phyloP scores from a whole-genome alignment of 2,329 filamentous ascomycete genomes.

The Exophiala spinifera region DNA sequence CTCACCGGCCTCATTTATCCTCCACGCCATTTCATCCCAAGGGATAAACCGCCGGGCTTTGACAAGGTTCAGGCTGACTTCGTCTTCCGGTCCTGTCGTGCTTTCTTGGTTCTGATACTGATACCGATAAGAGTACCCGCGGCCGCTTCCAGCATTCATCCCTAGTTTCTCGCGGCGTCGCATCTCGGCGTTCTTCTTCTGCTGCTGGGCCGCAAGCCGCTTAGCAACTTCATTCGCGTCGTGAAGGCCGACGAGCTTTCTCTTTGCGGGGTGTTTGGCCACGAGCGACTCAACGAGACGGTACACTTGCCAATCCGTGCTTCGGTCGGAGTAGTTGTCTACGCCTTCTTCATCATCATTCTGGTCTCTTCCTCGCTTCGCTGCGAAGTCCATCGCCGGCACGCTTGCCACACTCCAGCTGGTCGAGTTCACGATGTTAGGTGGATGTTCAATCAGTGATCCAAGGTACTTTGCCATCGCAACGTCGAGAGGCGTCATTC shows the following conservation, averaged over 20 bases:
- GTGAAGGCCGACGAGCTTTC: constrained; percentile 52
- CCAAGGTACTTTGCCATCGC: constrained; percentile 52
- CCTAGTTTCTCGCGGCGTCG: constrained; percentile 14
- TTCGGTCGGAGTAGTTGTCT: constrained; percentile 6
- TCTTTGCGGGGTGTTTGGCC: constrained; percentile 21
- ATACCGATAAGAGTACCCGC: background rate
- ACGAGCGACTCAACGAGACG: constrained; percentile 16
- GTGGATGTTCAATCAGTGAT: constrained; percentile 24
- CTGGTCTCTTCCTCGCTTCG: no score
- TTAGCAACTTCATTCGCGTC: constrained; percentile 62
- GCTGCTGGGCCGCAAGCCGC: constrained; percentile 38
- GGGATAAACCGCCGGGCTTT: constrained; percentile 1
- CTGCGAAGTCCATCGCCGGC: constrained; percentile 10
- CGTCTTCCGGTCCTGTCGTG: background rate
- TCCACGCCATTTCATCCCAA: constrained; percentile 20
- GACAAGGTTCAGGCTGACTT: constrained; percentile 4
- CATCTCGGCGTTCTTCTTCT: constrained; percentile 19
- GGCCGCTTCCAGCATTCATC: constrained; percentile 1
- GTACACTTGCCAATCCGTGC: constrained; percentile 17
- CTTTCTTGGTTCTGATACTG: background rate
- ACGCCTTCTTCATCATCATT: constrained; percentile 1
- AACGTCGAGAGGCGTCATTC: constrained; percentile 68
- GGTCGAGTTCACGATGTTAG: background rate
- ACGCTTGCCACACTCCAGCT: constrained; percentile 7
- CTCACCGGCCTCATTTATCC: constrained; percentile 13